Percentiles rank a stretch among this genome's conserved stretches.
Evolutionary conservation across 2,329 filamentous ascomycete genomes (phyloP).

Genomic region (Cladosporium austrohemisphaericum): DNA sequence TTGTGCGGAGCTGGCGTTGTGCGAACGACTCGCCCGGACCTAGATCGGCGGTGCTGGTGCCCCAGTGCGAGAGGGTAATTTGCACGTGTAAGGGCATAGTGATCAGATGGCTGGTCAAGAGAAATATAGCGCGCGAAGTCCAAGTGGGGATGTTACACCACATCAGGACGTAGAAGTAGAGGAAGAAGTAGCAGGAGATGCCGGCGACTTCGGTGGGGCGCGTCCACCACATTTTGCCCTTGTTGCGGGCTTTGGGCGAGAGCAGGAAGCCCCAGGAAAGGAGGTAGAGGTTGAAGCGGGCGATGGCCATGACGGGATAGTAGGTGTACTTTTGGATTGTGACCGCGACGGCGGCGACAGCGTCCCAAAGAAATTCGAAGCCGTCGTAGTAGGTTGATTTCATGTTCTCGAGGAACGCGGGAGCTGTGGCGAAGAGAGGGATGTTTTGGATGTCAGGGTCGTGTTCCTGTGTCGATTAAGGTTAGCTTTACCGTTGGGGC

Average conservation of each 20-base stretch:
- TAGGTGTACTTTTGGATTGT: slow-evolving; percentile 78
- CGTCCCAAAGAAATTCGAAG: slow-evolving; percentile 72
- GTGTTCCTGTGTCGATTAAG: slow-evolving; percentile 31
- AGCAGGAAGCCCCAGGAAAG: slow-evolving; percentile 77
- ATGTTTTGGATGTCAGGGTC: slow-evolving; percentile 55
- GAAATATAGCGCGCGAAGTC: slow-evolving; percentile 48
- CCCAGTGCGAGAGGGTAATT: slow-evolving; percentile 84
- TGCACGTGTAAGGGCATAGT: slow-evolving; percentile 82
- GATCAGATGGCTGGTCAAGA: slow-evolving; percentile 76
- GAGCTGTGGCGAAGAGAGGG: slow-evolving; percentile 82
- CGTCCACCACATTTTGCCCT: slow-evolving; percentile 79
- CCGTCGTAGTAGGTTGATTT: slow-evolving; percentile 76
- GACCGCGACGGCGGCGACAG: slow-evolving; percentile 65
- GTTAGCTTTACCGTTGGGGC: too few species aligned
- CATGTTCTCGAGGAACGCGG: slow-evolving; percentile 70
- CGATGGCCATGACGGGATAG: slow-evolving; percentile 75
- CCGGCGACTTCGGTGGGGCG: slow-evolving; percentile 74
- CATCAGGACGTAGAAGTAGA: slow-evolving; percentile 46
- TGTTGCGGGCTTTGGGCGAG: slow-evolving; percentile 64
- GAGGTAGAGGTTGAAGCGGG: slow-evolving; percentile 81
- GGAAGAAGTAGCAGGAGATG: slow-evolving; percentile 76
- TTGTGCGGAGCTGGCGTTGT: slow-evolving; percentile 81
- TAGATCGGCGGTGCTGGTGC: slow-evolving; percentile 85
- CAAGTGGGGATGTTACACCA: slow-evolving; percentile 11
- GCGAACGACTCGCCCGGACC: slow-evolving; percentile 82